Evolutionary conservation across 2,329 filamentous ascomycete genomes (phyloP).

Genomic region (Penicillium italicum): DNA sequence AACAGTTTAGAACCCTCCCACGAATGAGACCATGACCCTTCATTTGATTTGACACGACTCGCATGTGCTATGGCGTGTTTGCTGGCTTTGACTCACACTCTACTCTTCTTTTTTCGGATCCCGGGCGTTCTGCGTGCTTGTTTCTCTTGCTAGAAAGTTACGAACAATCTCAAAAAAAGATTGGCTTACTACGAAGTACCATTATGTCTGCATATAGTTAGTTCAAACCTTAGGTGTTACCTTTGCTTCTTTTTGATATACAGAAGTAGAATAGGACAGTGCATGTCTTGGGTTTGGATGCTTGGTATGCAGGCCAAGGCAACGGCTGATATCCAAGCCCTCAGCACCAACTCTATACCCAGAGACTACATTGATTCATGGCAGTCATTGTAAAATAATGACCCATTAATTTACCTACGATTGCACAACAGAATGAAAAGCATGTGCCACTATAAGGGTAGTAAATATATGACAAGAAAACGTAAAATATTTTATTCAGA

Average conservation of each 20-base stretch:
- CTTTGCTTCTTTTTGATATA: neutral
- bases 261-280: neutral
- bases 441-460: neutral
- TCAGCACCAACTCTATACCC: neutral
- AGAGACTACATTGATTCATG: neutral
- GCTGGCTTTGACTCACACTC: neutral
- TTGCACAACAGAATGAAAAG: neutral
- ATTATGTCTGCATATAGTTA: neutral
- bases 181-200: neutral
- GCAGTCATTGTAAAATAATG: too few species aligned
- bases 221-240: neutral
- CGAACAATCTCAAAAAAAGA: neutral
- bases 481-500: constrained; percentile 4
- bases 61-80: constrained; percentile 4
- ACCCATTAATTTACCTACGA: neutral
- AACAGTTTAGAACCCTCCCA: constrained; percentile 8
- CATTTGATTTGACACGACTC: neutral
- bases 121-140: neutral
- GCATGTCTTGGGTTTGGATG: too few species aligned
- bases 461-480: constrained; percentile 6
- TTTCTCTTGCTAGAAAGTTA: neutral
- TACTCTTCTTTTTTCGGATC: neutral
- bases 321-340: neutral
- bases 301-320: neutral
- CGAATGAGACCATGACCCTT: constrained; percentile 12